These are phyloP conservation scores for Penicillium sp. DNA, from an alignment of 2,329 filamentous ascomycete genomes.

Conservation along the genomic window DNA sequence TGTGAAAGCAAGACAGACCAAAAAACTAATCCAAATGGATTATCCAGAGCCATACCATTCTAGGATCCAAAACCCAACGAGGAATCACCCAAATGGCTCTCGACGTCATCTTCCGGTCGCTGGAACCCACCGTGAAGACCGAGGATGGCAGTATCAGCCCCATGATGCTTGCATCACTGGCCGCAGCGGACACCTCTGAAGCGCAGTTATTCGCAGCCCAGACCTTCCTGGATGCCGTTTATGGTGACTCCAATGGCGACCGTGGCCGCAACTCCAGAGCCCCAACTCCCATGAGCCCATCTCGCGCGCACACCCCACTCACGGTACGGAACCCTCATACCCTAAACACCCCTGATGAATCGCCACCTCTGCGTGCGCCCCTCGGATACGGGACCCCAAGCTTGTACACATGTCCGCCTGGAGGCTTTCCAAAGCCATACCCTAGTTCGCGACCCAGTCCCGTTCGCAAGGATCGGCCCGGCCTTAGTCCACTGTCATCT, in stretches of 20 bases:
- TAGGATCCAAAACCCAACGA: slow-evolving; percentile 83
- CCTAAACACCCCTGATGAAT: slow-evolving; percentile 27
- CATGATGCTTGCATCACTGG: slow-evolving; percentile 72
- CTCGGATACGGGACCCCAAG: slow-evolving; percentile 21
- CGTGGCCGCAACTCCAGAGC: slow-evolving; percentile 67
- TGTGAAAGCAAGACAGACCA: neutral
- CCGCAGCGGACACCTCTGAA: slow-evolving; percentile 78
- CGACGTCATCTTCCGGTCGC: slow-evolving; percentile 84
- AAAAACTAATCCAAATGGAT: neutral
- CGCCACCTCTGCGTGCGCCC: slow-evolving; percentile 19
- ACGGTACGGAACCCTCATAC: slow-evolving; percentile 47
- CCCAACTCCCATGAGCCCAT: slow-evolving; percentile 67
- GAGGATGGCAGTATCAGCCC: slow-evolving; percentile 56
- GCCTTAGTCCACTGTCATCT: slow-evolving; percentile 4
- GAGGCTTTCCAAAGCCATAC: slow-evolving; percentile 16
- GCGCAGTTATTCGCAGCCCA: slow-evolving; percentile 74
- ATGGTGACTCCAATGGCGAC: slow-evolving; percentile 64
- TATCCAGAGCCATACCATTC: slow-evolving; percentile 87
- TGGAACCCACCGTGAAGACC: slow-evolving; percentile 73
- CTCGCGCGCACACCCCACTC: slow-evolving; percentile 49
- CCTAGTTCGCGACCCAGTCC: neutral
- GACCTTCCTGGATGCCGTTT: slow-evolving; percentile 78
- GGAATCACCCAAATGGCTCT: slow-evolving; percentile 90
- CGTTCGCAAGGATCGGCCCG: slow-evolving; percentile 13
- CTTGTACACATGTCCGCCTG: slow-evolving; percentile 8